Evolutionary conservation across 2,329 filamentous ascomycete species (phyloP), one percentile per base, ranked within the genome.

Genomic region (Verticillium klebahnii): DNA sequence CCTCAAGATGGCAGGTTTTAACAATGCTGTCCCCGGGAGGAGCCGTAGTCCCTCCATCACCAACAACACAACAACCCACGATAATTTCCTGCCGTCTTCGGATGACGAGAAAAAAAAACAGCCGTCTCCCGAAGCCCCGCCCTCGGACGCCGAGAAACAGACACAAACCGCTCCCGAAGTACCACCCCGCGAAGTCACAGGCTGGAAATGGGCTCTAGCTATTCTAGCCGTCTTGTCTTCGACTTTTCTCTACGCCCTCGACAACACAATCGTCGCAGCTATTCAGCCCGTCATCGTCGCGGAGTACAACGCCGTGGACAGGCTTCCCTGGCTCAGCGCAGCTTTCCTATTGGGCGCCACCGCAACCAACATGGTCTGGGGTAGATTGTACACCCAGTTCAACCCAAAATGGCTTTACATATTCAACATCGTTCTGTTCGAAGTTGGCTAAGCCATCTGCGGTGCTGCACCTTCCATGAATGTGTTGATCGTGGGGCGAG

Each of bases 181-280:
- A 36, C 8, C 34, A 2, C 34, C 34, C 34, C 40, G 40, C 15
- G 63, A 60, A 12, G 62, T 65, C 6, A 60, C 59, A 6, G 60
- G 63, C 9, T 23, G 59, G 29, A 60, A 69, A 40, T 64, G 66
- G 58, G 23, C 65, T 60, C 34, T 70, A 32, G 55, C 65, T 34
- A 65, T 68, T 58, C 50, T 62, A 23, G 59, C 63, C 31, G 60
- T 68, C 12, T 56, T 69, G 15, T 62, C 65, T 2, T 65, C 61
- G 2, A 61, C 62, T 19, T 62, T 77, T 31, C 74, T 79, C 11
- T 78, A 77, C 59, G 72, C 74, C 8, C 68, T 78, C 7, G 74
- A 77, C 65, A 80, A 75, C 25, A 82, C 79, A 5, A 77, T 82
- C 60, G 72, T 80, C 1, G 79, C 80, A 3, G 77, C 78, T 65